Evolutionary conservation across 768 basidiomycete genomes (phyloP), one percentile per base, ranked within the genome.

Genomic region (Russula virescens): DNA sequence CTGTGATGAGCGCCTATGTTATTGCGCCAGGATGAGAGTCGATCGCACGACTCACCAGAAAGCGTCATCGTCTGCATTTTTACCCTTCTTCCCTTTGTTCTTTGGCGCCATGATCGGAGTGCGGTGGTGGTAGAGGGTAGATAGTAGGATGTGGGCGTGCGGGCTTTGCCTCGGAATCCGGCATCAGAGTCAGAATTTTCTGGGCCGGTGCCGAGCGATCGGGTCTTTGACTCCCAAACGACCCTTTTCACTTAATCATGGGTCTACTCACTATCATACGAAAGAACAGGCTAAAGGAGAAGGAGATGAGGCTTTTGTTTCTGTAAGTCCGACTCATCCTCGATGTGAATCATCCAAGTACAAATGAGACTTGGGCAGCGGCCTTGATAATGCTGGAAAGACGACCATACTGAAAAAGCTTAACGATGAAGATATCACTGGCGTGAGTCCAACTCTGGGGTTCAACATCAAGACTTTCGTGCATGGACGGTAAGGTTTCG

Each of bases 391-490:
- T 71, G 97, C 96, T 2, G 97, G 97, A 57, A 98, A 99, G 79
- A 98, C 97, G 2, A 99, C 96, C 2, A 97, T 98, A 67, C 75
- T 98, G 62, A 98, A 98, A 79, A 92, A 91, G 73, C 80, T 98
- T 65, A 95, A 91, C 65, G 89, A 86, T 23, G 96, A 98, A 75
- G 91, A 96, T 74, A 93, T 96, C 68, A 80, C 80, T 69, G 82
- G 80, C 55, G 86, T 98, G 59, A 92, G 89, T 70, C 97, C 97
- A 2, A 98, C 97, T 11, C 78, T 99, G 16, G 97, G 97, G 13
- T 99, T 99, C 81, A 97, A 98, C 74, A 99, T 98, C 80, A 96
- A 95, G 80, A 97, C 96, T 7, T 93, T 98, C 69, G 79, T 85
- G 28, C 90, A 97, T 74, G 83, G 88, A 75, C 89, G 89, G 93